Percentiles rank a stretch among this genome's conserved stretches.
These are phyloP conservation scores for Pachyrhizus erosus DNA, from an alignment of 306 rosid species.

Conservation along the genomic window DNA sequence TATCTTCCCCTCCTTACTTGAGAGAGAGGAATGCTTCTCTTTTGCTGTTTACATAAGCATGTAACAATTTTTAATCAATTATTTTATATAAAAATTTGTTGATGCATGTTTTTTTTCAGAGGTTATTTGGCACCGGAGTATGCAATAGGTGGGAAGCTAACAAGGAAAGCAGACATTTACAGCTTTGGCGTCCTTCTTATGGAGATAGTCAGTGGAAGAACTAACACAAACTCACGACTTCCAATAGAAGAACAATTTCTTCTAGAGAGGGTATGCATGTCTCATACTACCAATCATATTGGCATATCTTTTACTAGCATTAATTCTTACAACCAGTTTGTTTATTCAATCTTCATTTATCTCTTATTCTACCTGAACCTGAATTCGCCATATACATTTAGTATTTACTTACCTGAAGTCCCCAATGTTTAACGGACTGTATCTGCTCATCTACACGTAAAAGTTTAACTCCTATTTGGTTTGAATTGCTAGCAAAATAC, in stretches of 20 bases:
- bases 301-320: slow-evolving; percentile 3
- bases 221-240: slow-evolving; percentile 74
- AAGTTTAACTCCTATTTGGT: slow-evolving; percentile 1
- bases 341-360: slow-evolving; percentile 28
- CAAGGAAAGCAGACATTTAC: slow-evolving; percentile 87
- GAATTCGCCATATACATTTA: not conserved
- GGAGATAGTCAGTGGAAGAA: slow-evolving; percentile 89
- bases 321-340: not conserved
- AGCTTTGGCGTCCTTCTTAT: slow-evolving; percentile 90
- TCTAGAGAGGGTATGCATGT: slow-evolving; percentile 80
- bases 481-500: slow-evolving; percentile 1
- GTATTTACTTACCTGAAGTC: slow-evolving; percentile 5
- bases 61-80: not conserved
- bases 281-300: slow-evolving; percentile 1
- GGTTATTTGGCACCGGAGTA: slow-evolving; percentile 99
- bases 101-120: slow-evolving; percentile 55
- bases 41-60: slow-evolving; percentile 20
- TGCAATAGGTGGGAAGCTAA: slow-evolving; percentile 84
- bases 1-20: slow-evolving; percentile 10
- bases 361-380: not conserved
- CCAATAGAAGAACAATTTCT: slow-evolving; percentile 80
- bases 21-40: slow-evolving; percentile 8
- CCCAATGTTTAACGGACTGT: not conserved
- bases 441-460: not conserved
- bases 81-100: slow-evolving; percentile 17